Percentiles rank a stretch among this genome's conserved stretches.
Evolutionary conservation across 805 yeast species (phyloP).

Genomic region (Wickerhamiella sorbophila): DNA sequence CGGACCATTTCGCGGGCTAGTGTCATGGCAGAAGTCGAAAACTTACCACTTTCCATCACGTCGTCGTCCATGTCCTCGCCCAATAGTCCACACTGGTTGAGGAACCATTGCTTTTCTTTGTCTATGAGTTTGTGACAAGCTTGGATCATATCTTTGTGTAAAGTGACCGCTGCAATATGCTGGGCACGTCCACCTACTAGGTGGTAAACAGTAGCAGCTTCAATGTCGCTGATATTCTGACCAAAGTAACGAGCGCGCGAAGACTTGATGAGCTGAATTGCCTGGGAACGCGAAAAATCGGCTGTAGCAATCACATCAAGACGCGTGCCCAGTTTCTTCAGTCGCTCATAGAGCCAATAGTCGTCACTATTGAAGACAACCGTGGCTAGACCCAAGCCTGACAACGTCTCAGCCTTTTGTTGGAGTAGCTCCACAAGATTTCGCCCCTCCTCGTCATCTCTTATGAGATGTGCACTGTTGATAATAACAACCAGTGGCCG

Average conservation of each 20-base stretch:
- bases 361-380: slow-evolving; percentile 70
- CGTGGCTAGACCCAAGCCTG: slow-evolving; percentile 59
- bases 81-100: slow-evolving; percentile 65
- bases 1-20: slow-evolving; percentile 55
- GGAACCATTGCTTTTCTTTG: slow-evolving; percentile 71
- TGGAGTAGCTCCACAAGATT: slow-evolving; percentile 61
- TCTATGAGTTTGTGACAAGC: slow-evolving; percentile 64
- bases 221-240: slow-evolving; percentile 27
- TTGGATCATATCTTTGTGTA: slow-evolving; percentile 25
- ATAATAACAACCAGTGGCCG: slow-evolving; percentile 56
- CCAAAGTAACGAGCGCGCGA: slow-evolving; percentile 32
- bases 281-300: slow-evolving; percentile 39
- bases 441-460: slow-evolving; percentile 59
- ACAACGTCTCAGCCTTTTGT: slow-evolving; percentile 66
- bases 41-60: slow-evolving; percentile 73
- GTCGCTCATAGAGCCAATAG: slow-evolving; percentile 72
- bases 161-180: slow-evolving; percentile 49
- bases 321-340: slow-evolving; percentile 57
- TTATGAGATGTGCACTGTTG: slow-evolving; percentile 60
- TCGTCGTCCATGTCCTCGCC: slow-evolving; percentile 79
- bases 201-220: slow-evolving; percentile 44
- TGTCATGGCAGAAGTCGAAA: slow-evolving; percentile 58
- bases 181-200: slow-evolving; percentile 77
- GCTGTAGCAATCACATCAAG: slow-evolving; percentile 56
- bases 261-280: slow-evolving; percentile 38